Percentiles rank a stretch among this genome's conserved stretches.
Evolutionary conservation across 148 eudicot species (phyloP).

Genomic region (Pouteria glomerata): DNA sequence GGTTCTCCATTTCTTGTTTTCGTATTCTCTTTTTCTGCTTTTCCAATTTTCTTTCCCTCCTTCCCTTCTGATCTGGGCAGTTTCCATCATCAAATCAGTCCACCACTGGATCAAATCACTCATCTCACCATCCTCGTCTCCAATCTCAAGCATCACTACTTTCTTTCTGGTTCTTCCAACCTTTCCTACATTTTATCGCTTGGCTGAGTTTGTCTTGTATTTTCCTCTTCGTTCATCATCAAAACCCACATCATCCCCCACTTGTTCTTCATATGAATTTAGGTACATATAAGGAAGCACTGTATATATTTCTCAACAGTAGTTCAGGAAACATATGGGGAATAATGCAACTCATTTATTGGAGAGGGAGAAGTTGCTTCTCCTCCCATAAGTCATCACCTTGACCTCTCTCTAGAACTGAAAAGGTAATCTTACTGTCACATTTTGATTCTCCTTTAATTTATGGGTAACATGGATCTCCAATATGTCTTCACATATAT

Average conservation of each 20-base stretch:
- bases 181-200: not conserved
- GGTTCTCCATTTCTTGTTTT: conserved; percentile 19
- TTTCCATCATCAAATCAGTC: not conserved
- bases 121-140: not conserved
- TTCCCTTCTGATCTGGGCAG: not conserved
- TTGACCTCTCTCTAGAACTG: not conserved
- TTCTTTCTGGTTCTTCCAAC: not conserved
- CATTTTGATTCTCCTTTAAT: not conserved
- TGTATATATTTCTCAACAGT: not conserved
- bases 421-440: conserved; percentile 13
- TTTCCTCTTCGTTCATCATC: too few species aligned
- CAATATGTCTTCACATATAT: not conserved
- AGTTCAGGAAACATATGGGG: not conserved
- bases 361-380: conserved; percentile 14
- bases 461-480: not conserved
- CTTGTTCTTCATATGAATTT: not conserved
- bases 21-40: not conserved
- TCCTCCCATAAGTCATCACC: not conserved
- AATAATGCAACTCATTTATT: not conserved
- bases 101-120: not conserved
- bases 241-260: not conserved
- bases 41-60: not conserved
- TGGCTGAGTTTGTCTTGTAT: not conserved
- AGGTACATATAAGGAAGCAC: not conserved
- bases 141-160: not conserved